Conservation (phyloP, 176 grass and related monocot species). For the Phoenix roebelenii region DNA sequence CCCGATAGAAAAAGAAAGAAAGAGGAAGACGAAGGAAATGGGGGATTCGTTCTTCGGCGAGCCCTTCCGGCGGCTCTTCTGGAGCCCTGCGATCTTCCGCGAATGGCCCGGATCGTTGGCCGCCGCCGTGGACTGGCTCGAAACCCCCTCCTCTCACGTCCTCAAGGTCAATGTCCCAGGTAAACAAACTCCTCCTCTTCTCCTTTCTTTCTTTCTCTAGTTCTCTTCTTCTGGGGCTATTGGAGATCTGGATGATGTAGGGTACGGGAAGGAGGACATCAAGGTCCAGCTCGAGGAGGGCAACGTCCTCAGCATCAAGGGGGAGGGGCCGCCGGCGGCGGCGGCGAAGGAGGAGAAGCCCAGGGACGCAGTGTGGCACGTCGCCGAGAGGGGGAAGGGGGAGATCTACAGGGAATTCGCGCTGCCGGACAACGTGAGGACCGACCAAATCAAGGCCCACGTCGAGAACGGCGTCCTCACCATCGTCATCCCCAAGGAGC, state of each 20-base stretch:
- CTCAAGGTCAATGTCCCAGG: slow-evolving; percentile 63
- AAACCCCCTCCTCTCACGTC: slow-evolving; percentile 66
- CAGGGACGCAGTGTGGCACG: slow-evolving; percentile 55
- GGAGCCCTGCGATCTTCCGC: slow-evolving; percentile 25
- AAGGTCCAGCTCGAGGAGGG: slow-evolving; percentile 73
- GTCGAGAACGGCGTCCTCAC: slow-evolving; percentile 77
- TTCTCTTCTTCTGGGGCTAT: background rate
- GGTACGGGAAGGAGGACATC: slow-evolving; percentile 59
- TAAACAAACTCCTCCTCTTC: background rate
- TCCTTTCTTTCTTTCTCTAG: background rate
- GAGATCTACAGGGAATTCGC: slow-evolving; percentile 51
- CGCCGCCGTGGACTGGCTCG: slow-evolving; percentile 63
- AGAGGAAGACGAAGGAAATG: slow-evolving; percentile 14
- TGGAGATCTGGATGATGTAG: slow-evolving; percentile 11
- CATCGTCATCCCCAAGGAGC: slow-evolving; percentile 65
- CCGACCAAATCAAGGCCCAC: slow-evolving; percentile 54
- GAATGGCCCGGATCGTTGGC: slow-evolving; percentile 27
- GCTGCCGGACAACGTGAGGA: slow-evolving; percentile 45
- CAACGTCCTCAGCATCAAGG: slow-evolving; percentile 55
- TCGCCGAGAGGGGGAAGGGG: slow-evolving; percentile 55
- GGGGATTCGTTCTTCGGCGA: slow-evolving; percentile 45
- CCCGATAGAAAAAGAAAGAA: background rate
- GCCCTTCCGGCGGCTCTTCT: slow-evolving; percentile 50
- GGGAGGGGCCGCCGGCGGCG: slow-evolving; percentile 2
- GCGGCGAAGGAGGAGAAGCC: slow-evolving; percentile 3